Base-by-base conservation (phyloP, 768 basidiomycete genomes). In the Termitomyces sp. region DNA sequence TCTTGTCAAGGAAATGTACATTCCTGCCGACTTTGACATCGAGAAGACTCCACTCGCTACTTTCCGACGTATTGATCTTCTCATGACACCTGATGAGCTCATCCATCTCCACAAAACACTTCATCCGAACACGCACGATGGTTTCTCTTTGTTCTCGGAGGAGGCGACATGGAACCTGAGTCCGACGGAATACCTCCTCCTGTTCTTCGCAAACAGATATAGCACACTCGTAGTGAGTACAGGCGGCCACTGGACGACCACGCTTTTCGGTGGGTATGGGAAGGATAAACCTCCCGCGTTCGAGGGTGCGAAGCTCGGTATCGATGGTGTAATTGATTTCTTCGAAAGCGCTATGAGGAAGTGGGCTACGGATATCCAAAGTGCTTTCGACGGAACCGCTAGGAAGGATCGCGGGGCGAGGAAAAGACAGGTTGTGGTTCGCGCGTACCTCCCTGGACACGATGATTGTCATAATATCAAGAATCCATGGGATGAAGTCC, bases 231-330 rank as follows among this genome's bases (percentile, higher is more conserved):
- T 88, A 53, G 77, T 81, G 25, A 84, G 77, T 66, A 88, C 86
- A 0, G 86, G 70, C 3, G 86, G 85, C 0, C 86, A 88, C 64
- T 88, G 86, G 86, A 87, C 84, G 1, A 79, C 80, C 5, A 78
- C 75, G 0, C 60, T 83, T 22, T 77, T 88, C 63, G 64, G 66
- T 7, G 72, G 69, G 9, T 70, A 70, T 42, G 56, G 59, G 3
- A 56, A 40, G 13, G 35, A 50, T 3, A 38, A 45, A 5, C 47
- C 53, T 15, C 31, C 25, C 3, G 27, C 53, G 10, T 59, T 53
- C 11, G 25, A 55, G 2, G 59, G 66, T 23, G 70, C 68, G 1
- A 78, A 77, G 15, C 70, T 73, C 18, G 84, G 83, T 1, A 81
- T 85, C 52, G 72, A 76, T 16, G 73, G 73, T 5, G 75, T 88